These are phyloP conservation scores for Coemansia reversa DNA, from an alignment of 192 early-diverging fungal genomes.

Conservation along the genomic window DNA sequence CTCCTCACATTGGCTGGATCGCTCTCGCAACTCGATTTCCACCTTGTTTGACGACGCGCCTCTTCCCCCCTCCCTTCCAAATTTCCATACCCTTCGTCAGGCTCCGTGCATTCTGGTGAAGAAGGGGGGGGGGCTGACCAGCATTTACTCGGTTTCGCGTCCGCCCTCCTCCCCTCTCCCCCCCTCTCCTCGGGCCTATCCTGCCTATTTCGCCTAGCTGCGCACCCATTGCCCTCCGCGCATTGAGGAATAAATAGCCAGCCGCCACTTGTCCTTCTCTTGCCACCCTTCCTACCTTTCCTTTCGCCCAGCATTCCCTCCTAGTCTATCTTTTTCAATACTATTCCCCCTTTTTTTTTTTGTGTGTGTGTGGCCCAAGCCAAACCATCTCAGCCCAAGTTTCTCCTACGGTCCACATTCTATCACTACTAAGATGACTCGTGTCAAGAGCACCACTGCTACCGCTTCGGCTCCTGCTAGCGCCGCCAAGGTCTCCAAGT, in stretches of 20 bases:
- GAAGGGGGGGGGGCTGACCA: background rate
- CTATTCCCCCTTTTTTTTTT: conserved; percentile 4
- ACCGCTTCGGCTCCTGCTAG: conserved; percentile 15
- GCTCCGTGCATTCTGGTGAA: background rate
- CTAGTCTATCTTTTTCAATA: conserved; percentile 1
- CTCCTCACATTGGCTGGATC: conserved; percentile 20
- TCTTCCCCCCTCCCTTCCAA: conserved; percentile 9
- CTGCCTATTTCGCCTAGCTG: background rate
- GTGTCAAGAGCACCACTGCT: conserved; percentile 20
- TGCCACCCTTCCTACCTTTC: conserved; percentile 13
- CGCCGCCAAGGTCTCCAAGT: conserved; percentile 14
- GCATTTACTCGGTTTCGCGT: conserved; percentile 1
- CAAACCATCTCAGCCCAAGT: conserved; percentile 3
- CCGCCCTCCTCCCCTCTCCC: background rate
- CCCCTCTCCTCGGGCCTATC: conserved; percentile 1
- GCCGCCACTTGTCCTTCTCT: conserved; percentile 10
- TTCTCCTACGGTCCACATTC: conserved; percentile 4
- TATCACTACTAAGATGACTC: conserved; percentile 17
- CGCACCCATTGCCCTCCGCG: background rate
- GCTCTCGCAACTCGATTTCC: conserved; percentile 22
- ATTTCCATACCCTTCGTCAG: background rate
- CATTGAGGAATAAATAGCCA: conserved; percentile 27
- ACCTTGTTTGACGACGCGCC: conserved; percentile 12
- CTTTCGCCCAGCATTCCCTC: conserved; percentile 3
- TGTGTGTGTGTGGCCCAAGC: conserved; percentile 3